Base-by-base conservation (phyloP, 345 rosid species). In the Linum usitatissimum region DNA sequence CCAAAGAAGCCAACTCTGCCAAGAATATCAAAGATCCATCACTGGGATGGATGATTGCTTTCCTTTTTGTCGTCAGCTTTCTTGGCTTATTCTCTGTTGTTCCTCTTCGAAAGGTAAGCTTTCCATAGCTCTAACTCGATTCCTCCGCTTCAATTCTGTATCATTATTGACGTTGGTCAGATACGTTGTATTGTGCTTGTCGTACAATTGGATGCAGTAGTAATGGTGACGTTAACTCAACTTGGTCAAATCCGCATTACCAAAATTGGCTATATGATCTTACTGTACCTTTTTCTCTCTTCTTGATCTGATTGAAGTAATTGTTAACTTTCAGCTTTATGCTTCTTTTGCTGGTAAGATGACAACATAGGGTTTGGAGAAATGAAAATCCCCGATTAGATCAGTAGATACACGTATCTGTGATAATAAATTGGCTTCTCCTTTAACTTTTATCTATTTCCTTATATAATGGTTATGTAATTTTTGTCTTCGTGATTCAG, bases 81-180 rank as follows among this genome's bases (percentile, higher is more conserved):
- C 66, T 73, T 60, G 76, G 76, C 42, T 72, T 73, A 48, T 73
- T 73, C 65, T 73, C 76, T 1, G 76, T 64, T 62, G 66, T 73
- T 60, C 76, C 76, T 36, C 72, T 73, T 10, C 36, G 76, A 51
- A 73, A 73, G 76, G 76, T 73, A 49, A 49, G 5, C 23, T 4
- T 9, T 5, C 30, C 4, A 34, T 70, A 39, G 28, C 45, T 28
- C 57, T 15, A 21, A 18, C 20, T 4, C 20, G 20, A n/a, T 45
- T 45, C 57, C 9, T 55, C 20, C 10, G 57, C 18, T 55, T 21
- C 20, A 18, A 55, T 20, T 55, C 20, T 18, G 12, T 15, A 8
- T 18, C 12, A 20, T 9, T 55, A 3, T 4, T 13, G 19, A n/a
- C 28, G 12, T 20, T 54, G 28, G 3, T n/a, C 3, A 54, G 9